Evolutionary conservation across 352 stramenopile species (phyloP), one percentile per base, ranked within the genome.

Genomic region (Albugo candida): DNA sequence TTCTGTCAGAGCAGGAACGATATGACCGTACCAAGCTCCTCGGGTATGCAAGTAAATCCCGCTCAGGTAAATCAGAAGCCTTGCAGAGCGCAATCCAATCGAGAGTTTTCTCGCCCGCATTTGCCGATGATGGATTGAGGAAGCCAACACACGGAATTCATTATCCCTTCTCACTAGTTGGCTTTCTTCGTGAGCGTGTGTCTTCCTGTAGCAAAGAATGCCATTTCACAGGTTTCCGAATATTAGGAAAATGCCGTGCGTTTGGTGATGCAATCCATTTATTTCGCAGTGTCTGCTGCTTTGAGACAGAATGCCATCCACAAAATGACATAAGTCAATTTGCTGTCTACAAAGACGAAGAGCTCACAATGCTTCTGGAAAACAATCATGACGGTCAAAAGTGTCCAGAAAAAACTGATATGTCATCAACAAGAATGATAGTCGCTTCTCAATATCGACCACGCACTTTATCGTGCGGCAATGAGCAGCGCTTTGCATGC

Each of bases 271-370:
- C 70, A 4, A 54, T 88, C 17, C 53, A 68, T n/a, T 40, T 83
- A n/a, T 88, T 88, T 45, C 67, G 64, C 1, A 63, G 69, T 38
- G 55, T 85, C 6, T 85, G 75, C 35, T 63, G 58, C 5, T 43
- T 84, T 0, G 75, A 88, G 54, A 65, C 53, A 19, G 40, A 41
- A 0, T 42, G 59, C 10, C 42, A 53, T 4, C 50, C 63, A 0
- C 47, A 50, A 0, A 59, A 47, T 5, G 72, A 88, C 49, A 66
- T 56, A 11, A 68, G 63, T 21, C 61, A 59, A 11, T 88, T 88
- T 18, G 68, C 60, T 31, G 55, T 85, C 37, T 88, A 83, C 61
- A 88, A 88, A 41, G 75, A 88, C 41, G 70, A 80, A 42, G 75
- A 85, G 34, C 81, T 88, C 59, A 80, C 70, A 2, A 82, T 88